phyloP scores from a whole-genome alignment of 352 stramenopile species.

The Globisporangium paroecandrum region DNA sequence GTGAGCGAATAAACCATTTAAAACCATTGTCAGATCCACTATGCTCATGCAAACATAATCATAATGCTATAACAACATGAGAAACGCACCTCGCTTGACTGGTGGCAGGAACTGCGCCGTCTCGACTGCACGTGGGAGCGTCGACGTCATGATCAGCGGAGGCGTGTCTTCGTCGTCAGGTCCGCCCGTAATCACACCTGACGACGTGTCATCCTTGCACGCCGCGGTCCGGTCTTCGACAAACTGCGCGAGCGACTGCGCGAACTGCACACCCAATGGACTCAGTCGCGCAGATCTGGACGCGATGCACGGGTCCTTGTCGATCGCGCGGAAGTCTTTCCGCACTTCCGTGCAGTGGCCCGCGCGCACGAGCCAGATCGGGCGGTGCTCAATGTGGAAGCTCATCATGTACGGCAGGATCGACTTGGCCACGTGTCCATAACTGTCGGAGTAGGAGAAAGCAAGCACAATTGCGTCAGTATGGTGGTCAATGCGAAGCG shows the following conservation, averaged over 20 bases:
- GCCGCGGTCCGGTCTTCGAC: constrained; percentile 74
- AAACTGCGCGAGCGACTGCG: constrained; percentile 88
- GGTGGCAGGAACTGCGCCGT: constrained; percentile 59
- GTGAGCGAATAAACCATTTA: background rate
- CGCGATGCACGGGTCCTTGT: constrained; percentile 69
- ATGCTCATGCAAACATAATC: background rate
- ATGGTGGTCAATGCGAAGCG: background rate
- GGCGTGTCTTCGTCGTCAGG: constrained; percentile 34
- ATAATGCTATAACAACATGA: background rate
- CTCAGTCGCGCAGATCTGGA: constrained; percentile 82
- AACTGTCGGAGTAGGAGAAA: constrained; percentile 20
- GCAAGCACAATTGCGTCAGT: constrained; percentile 3
- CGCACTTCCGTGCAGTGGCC: constrained; percentile 81
- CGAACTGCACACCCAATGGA: constrained; percentile 90
- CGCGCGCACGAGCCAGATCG: constrained; percentile 91
- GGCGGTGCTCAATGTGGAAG: constrained; percentile 92
- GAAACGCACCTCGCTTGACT: constrained; percentile 40
- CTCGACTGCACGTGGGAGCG: constrained; percentile 71
- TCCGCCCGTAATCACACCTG: constrained; percentile 24
- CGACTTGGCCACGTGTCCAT: constrained; percentile 88
- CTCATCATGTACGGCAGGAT: constrained; percentile 94
- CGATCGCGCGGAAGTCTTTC: constrained; percentile 62
- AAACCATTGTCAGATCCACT: constrained; percentile 1
- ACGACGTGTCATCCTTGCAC: constrained; percentile 34
- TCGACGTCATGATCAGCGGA: constrained; percentile 75